Evolutionary conservation across 2,329 filamentous ascomycete species (phyloP), one percentile per base, ranked within the genome.

Genomic region (Amesomyces nigricolor): DNA sequence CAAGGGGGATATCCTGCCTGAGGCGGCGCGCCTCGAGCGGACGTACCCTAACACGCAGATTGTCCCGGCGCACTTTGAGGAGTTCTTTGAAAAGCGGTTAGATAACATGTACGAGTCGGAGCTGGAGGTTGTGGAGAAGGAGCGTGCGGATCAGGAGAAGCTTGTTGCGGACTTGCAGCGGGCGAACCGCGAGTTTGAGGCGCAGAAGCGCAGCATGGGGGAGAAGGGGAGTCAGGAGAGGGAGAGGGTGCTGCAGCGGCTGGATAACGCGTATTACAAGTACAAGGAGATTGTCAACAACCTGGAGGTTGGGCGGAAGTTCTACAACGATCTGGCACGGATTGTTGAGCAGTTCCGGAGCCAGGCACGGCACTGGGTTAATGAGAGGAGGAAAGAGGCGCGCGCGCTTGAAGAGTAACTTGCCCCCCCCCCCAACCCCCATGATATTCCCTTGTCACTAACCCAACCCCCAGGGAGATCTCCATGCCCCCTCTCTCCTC

Each of bases 211-310:
- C 51, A 79, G 78, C 39, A 83, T 85, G 3, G 88, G 76, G n/a
- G 77, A 77, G 35, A 74, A 75, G 14, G 79, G 79, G 45, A 75
- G 90, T 61, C 70, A 73, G 58, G 91, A 95, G 66, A 83, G 94
- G 13, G 92, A 97, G 68, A 81, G 87, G 62, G 91, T 90, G 0
- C 73, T 99, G 47, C 94, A 99, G 71, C 84, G 81, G 59, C 76
- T 99, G 9, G 92, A 97, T 70, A 91, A 88, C 61, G 92, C 90
- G 0, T 97, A 95, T 68, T 85, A 91, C 71, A 95, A 92, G 72
- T 97, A 97, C 75, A 96, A 96, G 72, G 92, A 99, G 69, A 89
- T 97, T 54, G 84, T 96, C 55, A 89, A 83, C 61, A 96, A 97
- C 67, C 78, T 96, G 2, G 92, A 97, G 62, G 89, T 88, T 0